Evolutionary conservation across 768 basidiomycete species (phyloP).

Genomic region (Mycena kentingensis): DNA sequence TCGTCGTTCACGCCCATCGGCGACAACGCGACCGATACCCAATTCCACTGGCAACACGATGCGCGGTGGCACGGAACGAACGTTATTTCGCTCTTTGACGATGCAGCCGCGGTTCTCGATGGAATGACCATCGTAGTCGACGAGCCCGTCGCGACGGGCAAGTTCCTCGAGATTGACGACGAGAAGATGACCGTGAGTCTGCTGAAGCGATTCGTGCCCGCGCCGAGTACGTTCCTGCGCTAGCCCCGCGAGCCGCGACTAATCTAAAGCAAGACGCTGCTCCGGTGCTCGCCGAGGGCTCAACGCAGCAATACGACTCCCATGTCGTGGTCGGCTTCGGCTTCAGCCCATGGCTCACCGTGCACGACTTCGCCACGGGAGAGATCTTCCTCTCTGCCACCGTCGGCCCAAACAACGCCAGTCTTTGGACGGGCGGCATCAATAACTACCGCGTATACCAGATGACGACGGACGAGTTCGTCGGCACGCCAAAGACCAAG

Average conservation of each 20-base stretch:
- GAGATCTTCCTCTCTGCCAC: constrained; percentile 11
- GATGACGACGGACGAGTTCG: constrained; percentile 4
- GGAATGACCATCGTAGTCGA: not conserved
- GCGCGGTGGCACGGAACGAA: constrained; percentile 20
- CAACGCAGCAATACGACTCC: constrained; percentile 9
- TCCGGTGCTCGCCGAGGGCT: constrained; percentile 7
- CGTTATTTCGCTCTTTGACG: constrained; percentile 13
- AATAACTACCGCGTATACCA: constrained; percentile 11
- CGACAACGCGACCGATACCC: constrained; percentile 1
- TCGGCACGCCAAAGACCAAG: constrained; percentile 12
- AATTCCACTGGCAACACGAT: constrained; percentile 25
- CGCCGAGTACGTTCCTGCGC: constrained; percentile 8
- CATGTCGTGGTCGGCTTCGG: constrained; percentile 14
- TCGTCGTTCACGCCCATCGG: constrained; percentile 16
- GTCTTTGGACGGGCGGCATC: constrained; percentile 7
- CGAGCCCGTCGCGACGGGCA: constrained; percentile 11
- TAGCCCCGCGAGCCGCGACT: not conserved
- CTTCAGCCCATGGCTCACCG: constrained; percentile 5
- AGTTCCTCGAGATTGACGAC: constrained; percentile 12
- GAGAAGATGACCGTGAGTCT: constrained; percentile 9
- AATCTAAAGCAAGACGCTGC: not conserved
- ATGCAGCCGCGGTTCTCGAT: constrained; percentile 8
- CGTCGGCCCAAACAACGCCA: constrained; percentile 14
- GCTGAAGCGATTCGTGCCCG: constrained; percentile 7
- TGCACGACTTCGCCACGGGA: not conserved